Evolutionary conservation across 352 stramenopile species (phyloP).

Genomic region (Phytopythium oedochilum): DNA sequence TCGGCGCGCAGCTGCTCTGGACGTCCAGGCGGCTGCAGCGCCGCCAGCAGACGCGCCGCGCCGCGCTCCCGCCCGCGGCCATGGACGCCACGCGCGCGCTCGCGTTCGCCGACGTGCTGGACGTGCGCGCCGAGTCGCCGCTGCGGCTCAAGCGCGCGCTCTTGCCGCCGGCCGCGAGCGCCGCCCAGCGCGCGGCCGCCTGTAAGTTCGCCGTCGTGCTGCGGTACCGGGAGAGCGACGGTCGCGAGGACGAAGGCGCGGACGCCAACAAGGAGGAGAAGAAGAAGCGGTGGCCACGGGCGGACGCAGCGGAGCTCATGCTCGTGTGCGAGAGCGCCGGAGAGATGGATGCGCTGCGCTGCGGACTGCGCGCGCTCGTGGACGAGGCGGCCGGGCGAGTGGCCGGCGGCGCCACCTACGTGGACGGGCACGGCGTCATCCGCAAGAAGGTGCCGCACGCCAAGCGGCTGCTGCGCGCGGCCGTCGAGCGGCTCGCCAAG

Average conservation of each 20-base stretch:
- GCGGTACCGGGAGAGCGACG: slow-evolving; percentile 22
- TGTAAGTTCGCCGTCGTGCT: slow-evolving; percentile 34
- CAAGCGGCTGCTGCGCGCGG: slow-evolving; percentile 53
- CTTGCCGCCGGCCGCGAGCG: not conserved
- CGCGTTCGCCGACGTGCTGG: slow-evolving; percentile 36
- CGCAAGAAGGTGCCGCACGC: slow-evolving; percentile 57
- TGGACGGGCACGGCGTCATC: slow-evolving; percentile 58
- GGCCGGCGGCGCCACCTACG: slow-evolving; percentile 41
- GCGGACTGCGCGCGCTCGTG: slow-evolving; percentile 45
- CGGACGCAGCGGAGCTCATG: slow-evolving; percentile 31
- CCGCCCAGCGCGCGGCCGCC: slow-evolving; percentile 2
- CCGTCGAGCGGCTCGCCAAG: slow-evolving; percentile 10
- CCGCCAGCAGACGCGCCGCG: not conserved
- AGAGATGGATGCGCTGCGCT: slow-evolving; percentile 52
- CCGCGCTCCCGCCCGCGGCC: not conserved
- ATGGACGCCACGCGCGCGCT: slow-evolving; percentile 22
- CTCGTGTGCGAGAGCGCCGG: slow-evolving; percentile 57
- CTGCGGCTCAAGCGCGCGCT: slow-evolving; percentile 16
- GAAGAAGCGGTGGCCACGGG: not conserved
- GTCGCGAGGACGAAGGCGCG: not conserved
- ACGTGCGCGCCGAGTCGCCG: slow-evolving; percentile 40
- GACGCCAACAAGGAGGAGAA: not conserved
- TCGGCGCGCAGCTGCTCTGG: slow-evolving; percentile 58
- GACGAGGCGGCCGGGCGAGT: slow-evolving; percentile 33
- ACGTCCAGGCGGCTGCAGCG: slow-evolving; percentile 34